These are phyloP conservation scores for Auricularia sp. DNA, from an alignment of 768 basidiomycete genomes.

Conservation along the genomic window DNA sequence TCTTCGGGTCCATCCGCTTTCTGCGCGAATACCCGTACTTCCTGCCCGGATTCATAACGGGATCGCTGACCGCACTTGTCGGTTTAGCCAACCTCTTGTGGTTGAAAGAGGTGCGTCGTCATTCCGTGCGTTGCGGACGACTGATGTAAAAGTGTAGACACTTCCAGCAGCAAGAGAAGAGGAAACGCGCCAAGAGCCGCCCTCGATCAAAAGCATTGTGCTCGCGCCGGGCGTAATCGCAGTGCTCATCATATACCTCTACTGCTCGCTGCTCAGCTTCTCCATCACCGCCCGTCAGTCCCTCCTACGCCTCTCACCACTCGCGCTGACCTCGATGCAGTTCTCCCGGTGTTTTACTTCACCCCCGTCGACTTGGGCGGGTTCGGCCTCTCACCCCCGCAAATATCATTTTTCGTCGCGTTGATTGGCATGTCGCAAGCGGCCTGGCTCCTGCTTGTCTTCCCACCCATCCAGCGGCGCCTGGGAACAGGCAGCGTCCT, in stretches of 20 bases:
- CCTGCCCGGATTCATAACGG: slow-evolving; percentile 30
- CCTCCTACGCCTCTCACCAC: neutral
- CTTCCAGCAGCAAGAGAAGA: neutral
- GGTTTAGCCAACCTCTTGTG: neutral
- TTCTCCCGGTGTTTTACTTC: slow-evolving; percentile 5
- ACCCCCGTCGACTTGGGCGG: slow-evolving; percentile 10
- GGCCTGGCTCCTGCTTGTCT: slow-evolving; percentile 1
- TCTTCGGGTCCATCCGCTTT: slow-evolving; percentile 27
- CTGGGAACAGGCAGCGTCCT: slow-evolving; percentile 3
- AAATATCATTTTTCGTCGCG: slow-evolving; percentile 1
- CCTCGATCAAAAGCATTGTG: neutral
- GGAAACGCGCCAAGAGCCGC: neutral
- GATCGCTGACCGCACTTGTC: slow-evolving; percentile 21
- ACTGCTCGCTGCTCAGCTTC: neutral
- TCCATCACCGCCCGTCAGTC: neutral
- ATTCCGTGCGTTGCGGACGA: neutral
- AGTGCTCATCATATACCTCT: neutral
- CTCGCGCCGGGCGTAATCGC: neutral
- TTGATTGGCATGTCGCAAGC: neutral
- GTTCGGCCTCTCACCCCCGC: slow-evolving; percentile 3
- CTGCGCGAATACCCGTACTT: slow-evolving; percentile 35
- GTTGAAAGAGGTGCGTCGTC: neutral
- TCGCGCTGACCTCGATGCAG: neutral
- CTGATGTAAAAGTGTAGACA: neutral
- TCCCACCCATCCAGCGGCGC: slow-evolving; percentile 3